Evolutionary conservation across 768 basidiomycete species (phyloP).

Genomic region (Lentinus tigrinus): DNA sequence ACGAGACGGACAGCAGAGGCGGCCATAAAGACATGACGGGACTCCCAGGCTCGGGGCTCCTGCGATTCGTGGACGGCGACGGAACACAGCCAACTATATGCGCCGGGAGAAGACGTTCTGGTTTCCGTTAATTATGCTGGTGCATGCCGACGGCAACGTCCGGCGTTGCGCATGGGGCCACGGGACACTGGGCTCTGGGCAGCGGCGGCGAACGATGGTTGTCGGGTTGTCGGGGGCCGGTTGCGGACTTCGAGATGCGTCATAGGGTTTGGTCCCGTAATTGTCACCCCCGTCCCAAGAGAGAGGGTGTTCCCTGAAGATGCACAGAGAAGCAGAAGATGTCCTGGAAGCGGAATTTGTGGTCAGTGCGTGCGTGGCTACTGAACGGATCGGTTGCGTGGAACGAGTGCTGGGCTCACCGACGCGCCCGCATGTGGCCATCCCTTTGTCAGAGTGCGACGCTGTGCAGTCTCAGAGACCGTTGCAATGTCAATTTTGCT

Average conservation of each 20-base stretch:
- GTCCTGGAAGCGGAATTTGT: not conserved
- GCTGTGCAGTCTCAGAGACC: not conserved
- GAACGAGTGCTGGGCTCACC: not conserved
- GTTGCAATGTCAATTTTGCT: too few species aligned
- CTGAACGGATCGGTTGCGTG: not conserved
- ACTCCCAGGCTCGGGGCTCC: slow-evolving; percentile 3
- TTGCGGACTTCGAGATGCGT: not conserved
- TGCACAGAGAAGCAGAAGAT: not conserved
- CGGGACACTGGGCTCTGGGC: too few species aligned
- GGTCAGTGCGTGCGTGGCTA: not conserved
- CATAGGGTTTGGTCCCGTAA: not conserved
- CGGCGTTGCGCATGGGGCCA: not conserved
- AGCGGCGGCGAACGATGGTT: not conserved
- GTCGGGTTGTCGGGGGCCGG: not conserved
- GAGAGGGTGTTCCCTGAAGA: not conserved
- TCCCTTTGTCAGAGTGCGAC: not conserved
- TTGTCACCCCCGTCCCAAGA: not conserved
- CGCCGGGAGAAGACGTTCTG: slow-evolving; percentile 2
- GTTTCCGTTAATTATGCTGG: slow-evolving; percentile 14
- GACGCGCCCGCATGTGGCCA: not conserved
- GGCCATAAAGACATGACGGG: slow-evolving; percentile 7
- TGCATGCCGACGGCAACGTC: not conserved
- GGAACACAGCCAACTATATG: slow-evolving; percentile 15
- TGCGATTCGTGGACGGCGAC: slow-evolving; percentile 5
- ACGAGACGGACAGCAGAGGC: slow-evolving; percentile 16